Percentiles rank a stretch among this genome's conserved stretches.
Evolutionary conservation across 208 protist genomes (phyloP).

Genomic region (Perkinsela sp.): DNA sequence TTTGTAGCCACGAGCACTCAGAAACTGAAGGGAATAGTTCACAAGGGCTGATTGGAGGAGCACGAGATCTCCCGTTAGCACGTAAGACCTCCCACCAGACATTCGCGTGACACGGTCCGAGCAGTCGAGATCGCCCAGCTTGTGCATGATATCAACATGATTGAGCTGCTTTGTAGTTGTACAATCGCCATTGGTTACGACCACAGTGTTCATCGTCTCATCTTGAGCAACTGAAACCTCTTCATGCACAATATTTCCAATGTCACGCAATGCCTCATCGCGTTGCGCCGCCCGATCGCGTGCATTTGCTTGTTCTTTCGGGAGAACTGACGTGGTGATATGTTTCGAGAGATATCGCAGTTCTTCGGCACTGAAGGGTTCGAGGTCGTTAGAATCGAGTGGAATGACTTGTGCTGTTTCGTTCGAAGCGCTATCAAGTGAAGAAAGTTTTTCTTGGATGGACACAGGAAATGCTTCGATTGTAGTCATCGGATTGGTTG

Average conservation of each 20-base stretch:
- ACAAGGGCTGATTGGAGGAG: constrained; percentile 89
- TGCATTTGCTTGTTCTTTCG: constrained; percentile 19
- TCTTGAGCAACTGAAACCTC: constrained; percentile 68
- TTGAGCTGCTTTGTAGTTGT: constrained; percentile 29
- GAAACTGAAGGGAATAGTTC: constrained; percentile 84
- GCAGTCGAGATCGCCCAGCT: constrained; percentile 57
- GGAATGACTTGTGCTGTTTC: constrained; percentile 3
- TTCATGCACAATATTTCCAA: constrained; percentile 90
- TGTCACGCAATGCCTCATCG: constrained; percentile 31
- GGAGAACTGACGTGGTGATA: constrained; percentile 17
- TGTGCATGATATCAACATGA: constrained; percentile 73
- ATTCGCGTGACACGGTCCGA: constrained; percentile 45
- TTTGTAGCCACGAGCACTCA: constrained; percentile 62
- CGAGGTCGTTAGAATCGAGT: constrained; percentile 19
- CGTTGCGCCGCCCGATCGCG: constrained; percentile 20
- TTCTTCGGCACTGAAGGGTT: constrained; percentile 38
- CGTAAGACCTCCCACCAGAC: constrained; percentile 85
- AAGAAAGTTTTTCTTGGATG: not conserved
- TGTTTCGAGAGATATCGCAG: constrained; percentile 57
- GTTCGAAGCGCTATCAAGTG: not conserved
- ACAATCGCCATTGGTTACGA: constrained; percentile 49
- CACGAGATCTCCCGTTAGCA: constrained; percentile 82
- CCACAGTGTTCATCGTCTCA: constrained; percentile 68
- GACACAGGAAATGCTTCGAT: not conserved
- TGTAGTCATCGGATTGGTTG: constrained; percentile 13